Evolutionary conservation across 2,329 filamentous ascomycete species (phyloP), one percentile per base, ranked within the genome.

Genomic region (Tricladium varicosporioides): DNA sequence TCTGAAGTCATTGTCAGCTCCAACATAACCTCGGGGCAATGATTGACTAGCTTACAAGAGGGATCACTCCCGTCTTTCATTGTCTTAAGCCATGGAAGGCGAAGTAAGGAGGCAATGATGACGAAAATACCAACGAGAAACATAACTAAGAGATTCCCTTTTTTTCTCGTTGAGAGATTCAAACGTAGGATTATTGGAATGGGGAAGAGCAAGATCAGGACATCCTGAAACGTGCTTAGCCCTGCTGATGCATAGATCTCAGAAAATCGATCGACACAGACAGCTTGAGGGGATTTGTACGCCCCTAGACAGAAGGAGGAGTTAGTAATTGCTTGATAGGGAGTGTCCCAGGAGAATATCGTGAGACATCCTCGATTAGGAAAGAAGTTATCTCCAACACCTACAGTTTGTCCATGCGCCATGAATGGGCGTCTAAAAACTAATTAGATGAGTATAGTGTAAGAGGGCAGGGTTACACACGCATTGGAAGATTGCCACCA

Each of bases 101-200:
- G 51, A 14, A 59, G 31, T 11, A 47, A n/a, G 40, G 56, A 57
- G 16, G 50, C 53, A 1, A 59, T 42, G 27, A 59, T 46, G 15
- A 60, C 59, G 22, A 60, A 58, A 11, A 54, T 51, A 15, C 59
- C 59, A 10, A 61, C 33, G 14, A 47, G 51, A 42, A 61, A 61
- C 49, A 61, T 57, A 5, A 57, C 46, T 14, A 56, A 32, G 13
- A 59, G 31, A 22, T 54, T 53, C 5, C 27, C 11, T n/a, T 55
- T 59, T 31, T 61, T 54, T 10, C 18, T 40, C 27, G 31, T 19
- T 1, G 15, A 13, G 5, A 61, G 53, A 18, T 61, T 43, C 31
- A 60, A 27, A 5, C 42, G 22, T 33, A 42, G 44, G 5, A 60
- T 27, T 11, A 46, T 42, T 7, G 59, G 59, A 8, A 60, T 50